Base-by-base conservation (phyloP, 1,284 basidiomycete species). In the Tilletia walkeri region DNA sequence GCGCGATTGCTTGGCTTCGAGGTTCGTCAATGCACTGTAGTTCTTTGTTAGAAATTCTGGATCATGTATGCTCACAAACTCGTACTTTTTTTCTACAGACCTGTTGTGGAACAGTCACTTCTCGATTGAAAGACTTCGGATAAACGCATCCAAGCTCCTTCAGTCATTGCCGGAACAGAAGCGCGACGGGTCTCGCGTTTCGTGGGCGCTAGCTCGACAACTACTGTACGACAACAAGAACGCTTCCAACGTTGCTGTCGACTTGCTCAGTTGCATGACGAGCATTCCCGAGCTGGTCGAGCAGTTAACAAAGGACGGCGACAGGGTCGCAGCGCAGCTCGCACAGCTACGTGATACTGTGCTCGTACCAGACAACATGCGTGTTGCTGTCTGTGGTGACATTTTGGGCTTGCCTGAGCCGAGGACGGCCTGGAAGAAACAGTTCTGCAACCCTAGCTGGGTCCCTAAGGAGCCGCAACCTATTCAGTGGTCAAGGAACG, bases 81-180 rank as follows among this genome's bases (percentile, higher is more conserved):
- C 24, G 24, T 30, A 24, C 20, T 10, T 53, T 18, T 3, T 53
- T 45, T 30, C 16, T 53, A 18, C 50, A 63, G 94, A 99, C 84
- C 86, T 99, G 20, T 85, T 99, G n/a, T 92, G 91, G 81, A 89
- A 90, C 61, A 88, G 89, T 65, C 86, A 90, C 70, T 98, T 98
- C 80, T 88, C 91, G 75, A 89, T 90, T 75, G 93, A 97, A 65
- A 88, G 94, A 90, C 86, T 99, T 47, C 89, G 91, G 78, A 90
- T 99, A 54, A 90, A 90, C 54, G 87, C 93, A 53, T 92, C 94
- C 34, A 98, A 98, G 85, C 89, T 94, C 67, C 89, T 92, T 54
- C 95, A 98, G 84, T 90, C 90, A 36, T 86, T 99, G n/a, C 96
- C 96, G 0, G 90, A 94, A 80, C 87, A 93, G 81, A 99, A 98